phyloP scores from a whole-genome alignment of 1,139 yeast genomes.

The Chernovozyma sophiae-reginae region DNA sequence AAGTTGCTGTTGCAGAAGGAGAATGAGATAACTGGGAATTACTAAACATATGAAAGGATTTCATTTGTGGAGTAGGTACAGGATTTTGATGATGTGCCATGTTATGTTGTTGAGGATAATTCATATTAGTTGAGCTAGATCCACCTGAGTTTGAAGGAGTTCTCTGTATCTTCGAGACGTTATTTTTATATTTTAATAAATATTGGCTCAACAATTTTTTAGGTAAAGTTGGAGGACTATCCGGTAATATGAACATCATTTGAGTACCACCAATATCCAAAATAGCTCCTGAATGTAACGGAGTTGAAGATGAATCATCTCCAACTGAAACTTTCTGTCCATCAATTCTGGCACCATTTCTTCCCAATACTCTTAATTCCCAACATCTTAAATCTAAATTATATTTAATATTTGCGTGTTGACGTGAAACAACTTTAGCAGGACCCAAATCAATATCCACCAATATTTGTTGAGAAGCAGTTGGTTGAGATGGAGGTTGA shows the following conservation, averaged over 20 bases:
- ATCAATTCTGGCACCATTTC: constrained; percentile 93
- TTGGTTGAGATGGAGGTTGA: constrained; percentile 8
- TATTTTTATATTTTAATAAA: constrained; percentile 29
- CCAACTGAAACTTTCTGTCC: constrained; percentile 56
- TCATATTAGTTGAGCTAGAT: neutral
- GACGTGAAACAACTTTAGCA: constrained; percentile 89
- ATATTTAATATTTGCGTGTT: constrained; percentile 81
- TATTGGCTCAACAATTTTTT: constrained; percentile 43
- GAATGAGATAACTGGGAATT: constrained; percentile 37
- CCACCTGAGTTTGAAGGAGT: constrained; percentile 7
- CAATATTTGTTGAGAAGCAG: constrained; percentile 5
- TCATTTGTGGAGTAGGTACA: constrained; percentile 16
- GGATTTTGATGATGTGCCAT: constrained; percentile 11
- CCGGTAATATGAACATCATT: constrained; percentile 98
- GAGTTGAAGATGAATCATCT: constrained; percentile 41
- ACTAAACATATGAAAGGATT: constrained; percentile 54
- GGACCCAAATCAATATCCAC: constrained; percentile 94
- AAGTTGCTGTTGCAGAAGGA: constrained; percentile 39
- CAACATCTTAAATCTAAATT: constrained; percentile 72
- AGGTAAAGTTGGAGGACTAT: constrained; percentile 69
- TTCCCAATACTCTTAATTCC: constrained; percentile 79
- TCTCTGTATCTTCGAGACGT: constrained; percentile 18
- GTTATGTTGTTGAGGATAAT: constrained; percentile 16
- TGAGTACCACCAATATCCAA: constrained; percentile 95
- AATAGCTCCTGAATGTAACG: constrained; percentile 78